These are phyloP conservation scores for Lepiota brunneoincarnata DNA, from an alignment of 768 basidiomycete species.

Conservation along the genomic window DNA sequence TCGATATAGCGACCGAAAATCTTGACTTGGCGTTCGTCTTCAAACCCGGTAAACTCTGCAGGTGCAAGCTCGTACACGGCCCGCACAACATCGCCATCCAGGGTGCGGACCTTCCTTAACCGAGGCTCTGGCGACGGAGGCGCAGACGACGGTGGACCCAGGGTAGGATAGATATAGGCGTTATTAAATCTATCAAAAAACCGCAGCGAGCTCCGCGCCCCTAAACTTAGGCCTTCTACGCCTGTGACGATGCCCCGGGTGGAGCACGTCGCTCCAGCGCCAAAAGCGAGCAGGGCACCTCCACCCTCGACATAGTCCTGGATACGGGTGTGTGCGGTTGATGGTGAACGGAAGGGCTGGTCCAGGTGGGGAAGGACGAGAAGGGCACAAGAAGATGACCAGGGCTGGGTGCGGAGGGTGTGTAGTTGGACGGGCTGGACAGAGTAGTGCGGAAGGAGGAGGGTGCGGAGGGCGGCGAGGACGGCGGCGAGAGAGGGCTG, in stretches of 20 bases:
- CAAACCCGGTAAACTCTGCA: constrained; percentile 1
- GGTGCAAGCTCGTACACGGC: constrained; percentile 3
- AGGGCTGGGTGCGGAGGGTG: constrained; percentile 16
- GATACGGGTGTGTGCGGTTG: not conserved
- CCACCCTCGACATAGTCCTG: constrained; percentile 16
- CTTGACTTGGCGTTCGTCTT: not conserved
- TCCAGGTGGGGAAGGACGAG: constrained; percentile 14
- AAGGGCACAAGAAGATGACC: constrained; percentile 14
- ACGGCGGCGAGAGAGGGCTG: constrained; percentile 14
- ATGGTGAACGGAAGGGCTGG: not conserved
- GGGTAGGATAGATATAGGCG: constrained; percentile 3
- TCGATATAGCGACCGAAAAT: constrained; percentile 2
- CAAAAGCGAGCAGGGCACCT: constrained; percentile 14
- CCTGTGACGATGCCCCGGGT: not conserved
- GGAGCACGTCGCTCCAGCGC: constrained; percentile 10
- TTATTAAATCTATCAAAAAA: constrained; percentile 12
- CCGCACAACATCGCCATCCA: not conserved
- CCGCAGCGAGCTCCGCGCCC: constrained; percentile 2
- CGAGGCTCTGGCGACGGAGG: not conserved
- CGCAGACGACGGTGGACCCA: not conserved
- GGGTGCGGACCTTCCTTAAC: not conserved
- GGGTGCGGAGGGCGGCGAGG: constrained; percentile 11
- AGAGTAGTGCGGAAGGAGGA: constrained; percentile 12
- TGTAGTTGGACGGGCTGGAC: constrained; percentile 13
- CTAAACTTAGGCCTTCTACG: constrained; percentile 3